phyloP scores from a whole-genome alignment of 129 eudicot genomes.

The Flaveria brownii region DNA sequence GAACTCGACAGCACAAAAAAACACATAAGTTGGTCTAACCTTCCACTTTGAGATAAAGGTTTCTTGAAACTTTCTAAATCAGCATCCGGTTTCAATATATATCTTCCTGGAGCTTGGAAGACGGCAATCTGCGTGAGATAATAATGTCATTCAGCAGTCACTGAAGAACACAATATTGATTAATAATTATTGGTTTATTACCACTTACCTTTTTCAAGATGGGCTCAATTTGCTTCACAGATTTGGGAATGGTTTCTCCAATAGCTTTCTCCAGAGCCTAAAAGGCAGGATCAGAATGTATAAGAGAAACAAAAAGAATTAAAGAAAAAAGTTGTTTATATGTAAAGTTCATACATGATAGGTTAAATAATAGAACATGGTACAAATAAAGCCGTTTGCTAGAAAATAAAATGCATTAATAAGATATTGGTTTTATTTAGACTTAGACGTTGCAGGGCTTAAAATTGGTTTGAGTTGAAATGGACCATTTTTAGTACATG shows the following conservation, averaged over 20 bases:
- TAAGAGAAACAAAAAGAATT: conserved; percentile 8
- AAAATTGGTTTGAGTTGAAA: background rate
- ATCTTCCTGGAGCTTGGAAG: conserved; percentile 81
- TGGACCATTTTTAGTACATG: background rate
- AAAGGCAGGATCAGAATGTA: conserved; percentile 17
- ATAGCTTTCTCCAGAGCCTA: conserved; percentile 83
- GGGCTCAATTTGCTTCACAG: conserved; percentile 75
- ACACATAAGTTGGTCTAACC: conserved; percentile 41
- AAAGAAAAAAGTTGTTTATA: background rate
- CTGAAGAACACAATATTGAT: conserved; percentile 12
- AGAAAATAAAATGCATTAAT: background rate
- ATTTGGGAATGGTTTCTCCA: conserved; percentile 50
- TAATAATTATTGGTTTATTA: background rate
- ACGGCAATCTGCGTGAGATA: conserved; percentile 65
- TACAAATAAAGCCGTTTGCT: background rate
- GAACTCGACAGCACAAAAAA: background rate
- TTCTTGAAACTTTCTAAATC: conserved; percentile 61
- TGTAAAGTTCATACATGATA: background rate
- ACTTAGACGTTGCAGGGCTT: background rate
- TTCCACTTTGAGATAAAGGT: conserved; percentile 56
- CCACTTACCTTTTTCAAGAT: conserved; percentile 67
- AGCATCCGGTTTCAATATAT: conserved; percentile 66
- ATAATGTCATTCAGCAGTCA: conserved; percentile 25
- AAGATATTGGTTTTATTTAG: background rate
- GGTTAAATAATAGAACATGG: background rate